Evolutionary conservation across 2,329 filamentous ascomycete species (phyloP).

Genomic region (Septoria linicola): DNA sequence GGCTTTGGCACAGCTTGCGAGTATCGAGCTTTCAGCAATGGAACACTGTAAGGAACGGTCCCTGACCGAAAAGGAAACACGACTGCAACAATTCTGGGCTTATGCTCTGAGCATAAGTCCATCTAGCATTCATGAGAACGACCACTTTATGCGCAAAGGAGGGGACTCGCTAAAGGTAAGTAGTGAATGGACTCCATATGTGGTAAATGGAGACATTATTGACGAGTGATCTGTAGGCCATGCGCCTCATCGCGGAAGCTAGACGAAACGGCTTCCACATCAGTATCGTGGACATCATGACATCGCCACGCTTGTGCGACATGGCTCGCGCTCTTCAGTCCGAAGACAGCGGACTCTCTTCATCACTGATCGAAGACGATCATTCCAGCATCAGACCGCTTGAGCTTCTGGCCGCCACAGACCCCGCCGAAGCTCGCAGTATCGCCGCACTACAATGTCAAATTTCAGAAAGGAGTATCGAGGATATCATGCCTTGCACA

Average conservation of each 20-base stretch:
- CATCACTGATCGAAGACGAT: too few relatives aligned
- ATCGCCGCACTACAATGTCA: neutral
- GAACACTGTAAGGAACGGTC: too few relatives aligned
- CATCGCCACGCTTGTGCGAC: conserved; percentile 1
- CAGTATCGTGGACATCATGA: conserved; percentile 3
- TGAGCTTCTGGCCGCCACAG: conserved; percentile 1
- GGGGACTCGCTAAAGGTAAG: conserved; percentile 12
- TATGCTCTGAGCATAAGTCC: too few relatives aligned
- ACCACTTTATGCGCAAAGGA: conserved; percentile 11
- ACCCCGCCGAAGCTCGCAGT: neutral
- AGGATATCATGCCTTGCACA: conserved; percentile 52
- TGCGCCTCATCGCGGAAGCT: conserved; percentile 6
- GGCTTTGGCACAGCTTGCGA: neutral
- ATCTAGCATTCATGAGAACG: conserved; percentile 1
- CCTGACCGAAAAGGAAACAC: neutral
- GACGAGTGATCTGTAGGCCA: too few relatives aligned
- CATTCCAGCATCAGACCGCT: neutral
- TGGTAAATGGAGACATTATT: too few relatives aligned
- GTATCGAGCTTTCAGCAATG: too few relatives aligned
- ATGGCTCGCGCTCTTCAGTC: too few relatives aligned
- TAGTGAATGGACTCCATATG: too few relatives aligned
- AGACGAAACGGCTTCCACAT: conserved; percentile 4
- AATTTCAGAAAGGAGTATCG: conserved; percentile 26
- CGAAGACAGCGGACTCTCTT: too few relatives aligned
- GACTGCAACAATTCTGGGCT: conserved; percentile 5